Conservation (phyloP, 345 rosid genomes). For the Dovyalis caffra region DNA sequence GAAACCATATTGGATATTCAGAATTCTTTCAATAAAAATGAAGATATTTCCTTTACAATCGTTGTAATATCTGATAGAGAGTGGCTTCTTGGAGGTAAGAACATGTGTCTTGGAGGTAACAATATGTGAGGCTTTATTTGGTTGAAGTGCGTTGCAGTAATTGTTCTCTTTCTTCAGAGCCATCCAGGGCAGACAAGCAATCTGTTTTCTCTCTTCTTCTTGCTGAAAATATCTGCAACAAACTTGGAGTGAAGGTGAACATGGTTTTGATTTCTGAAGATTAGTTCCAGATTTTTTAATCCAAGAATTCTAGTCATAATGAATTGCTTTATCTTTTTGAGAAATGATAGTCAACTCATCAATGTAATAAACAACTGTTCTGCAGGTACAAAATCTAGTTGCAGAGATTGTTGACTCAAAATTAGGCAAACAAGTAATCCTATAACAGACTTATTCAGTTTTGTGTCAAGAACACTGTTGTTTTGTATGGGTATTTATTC, state of each 20-base stretch:
- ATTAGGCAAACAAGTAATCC: conserved; percentile 84
- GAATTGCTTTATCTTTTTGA: not conserved
- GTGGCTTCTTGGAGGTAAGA: conserved; percentile 79
- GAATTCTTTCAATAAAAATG: conserved; percentile 43
- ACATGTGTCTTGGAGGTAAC: conserved; percentile 5
- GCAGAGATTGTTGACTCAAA: conserved; percentile 90
- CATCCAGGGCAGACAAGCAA: conserved; percentile 88
- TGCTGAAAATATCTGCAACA: conserved; percentile 83
- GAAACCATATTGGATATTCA: conserved; percentile 58
- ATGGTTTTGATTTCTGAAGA: conserved; percentile 3
- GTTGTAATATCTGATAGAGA: conserved; percentile 85
- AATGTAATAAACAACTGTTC: conserved; percentile 12
- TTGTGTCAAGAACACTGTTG: conserved; percentile 10
- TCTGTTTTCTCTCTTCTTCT: conserved; percentile 88
- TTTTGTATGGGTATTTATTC: not conserved
- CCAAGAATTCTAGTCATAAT: not conserved
- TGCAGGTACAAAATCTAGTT: conserved; percentile 86
- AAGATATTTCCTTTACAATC: conserved; percentile 65
- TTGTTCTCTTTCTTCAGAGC: conserved; percentile 50
- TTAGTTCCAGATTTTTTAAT: not conserved
- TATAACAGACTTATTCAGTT: conserved; percentile 10
- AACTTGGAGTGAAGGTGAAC: conserved; percentile 74
- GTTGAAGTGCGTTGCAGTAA: conserved; percentile 16
- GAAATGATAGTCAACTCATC: conserved; percentile 3
- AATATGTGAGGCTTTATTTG: conserved; percentile 7